A percentile compares a stretch with the other conserved stretches of the same genome.
Conservation (phyloP, 139 green algal species). For the Ostreobium quekettii region DNA sequence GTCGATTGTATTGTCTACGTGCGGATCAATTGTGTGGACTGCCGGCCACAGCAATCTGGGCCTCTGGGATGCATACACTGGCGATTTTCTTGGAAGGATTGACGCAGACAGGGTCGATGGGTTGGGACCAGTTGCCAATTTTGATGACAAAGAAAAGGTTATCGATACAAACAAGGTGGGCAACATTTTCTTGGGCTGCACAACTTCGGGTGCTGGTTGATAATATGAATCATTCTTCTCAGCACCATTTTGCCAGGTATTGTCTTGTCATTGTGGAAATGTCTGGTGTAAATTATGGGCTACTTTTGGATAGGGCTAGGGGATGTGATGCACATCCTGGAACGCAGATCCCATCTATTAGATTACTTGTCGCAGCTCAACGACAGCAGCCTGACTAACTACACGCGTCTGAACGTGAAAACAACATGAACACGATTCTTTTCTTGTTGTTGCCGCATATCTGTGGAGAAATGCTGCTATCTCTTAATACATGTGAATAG, state of each 20-base stretch:
- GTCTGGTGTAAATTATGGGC: neutral
- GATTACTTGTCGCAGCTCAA: too few relatives aligned
- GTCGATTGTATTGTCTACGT: constrained; percentile 4
- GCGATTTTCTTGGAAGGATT: constrained; percentile 8
- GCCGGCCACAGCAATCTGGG: constrained; percentile 14
- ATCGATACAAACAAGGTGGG: neutral
- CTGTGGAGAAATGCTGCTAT: too few relatives aligned
- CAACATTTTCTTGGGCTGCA: too few relatives aligned
- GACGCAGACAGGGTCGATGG: constrained; percentile 8
- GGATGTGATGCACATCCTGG: too few relatives aligned
- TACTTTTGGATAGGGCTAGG: too few relatives aligned
- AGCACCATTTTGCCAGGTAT: neutral
- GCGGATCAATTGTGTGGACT: constrained; percentile 16
- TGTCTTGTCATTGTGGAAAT: neutral
- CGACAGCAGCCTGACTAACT: too few relatives aligned
- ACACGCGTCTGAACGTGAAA: too few relatives aligned
- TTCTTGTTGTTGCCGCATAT: too few relatives aligned
- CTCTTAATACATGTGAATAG: too few relatives aligned
- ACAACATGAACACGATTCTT: too few relatives aligned
- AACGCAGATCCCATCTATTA: too few relatives aligned
- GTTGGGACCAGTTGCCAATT: neutral
- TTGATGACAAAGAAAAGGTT: neutral
- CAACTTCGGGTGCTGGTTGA: neutral
- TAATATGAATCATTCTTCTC: neutral
- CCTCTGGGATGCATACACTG: constrained; percentile 3